Evolutionary conservation across 2,329 filamentous ascomycete species (phyloP).

Genomic region (Aspergillus thermomutatus): DNA sequence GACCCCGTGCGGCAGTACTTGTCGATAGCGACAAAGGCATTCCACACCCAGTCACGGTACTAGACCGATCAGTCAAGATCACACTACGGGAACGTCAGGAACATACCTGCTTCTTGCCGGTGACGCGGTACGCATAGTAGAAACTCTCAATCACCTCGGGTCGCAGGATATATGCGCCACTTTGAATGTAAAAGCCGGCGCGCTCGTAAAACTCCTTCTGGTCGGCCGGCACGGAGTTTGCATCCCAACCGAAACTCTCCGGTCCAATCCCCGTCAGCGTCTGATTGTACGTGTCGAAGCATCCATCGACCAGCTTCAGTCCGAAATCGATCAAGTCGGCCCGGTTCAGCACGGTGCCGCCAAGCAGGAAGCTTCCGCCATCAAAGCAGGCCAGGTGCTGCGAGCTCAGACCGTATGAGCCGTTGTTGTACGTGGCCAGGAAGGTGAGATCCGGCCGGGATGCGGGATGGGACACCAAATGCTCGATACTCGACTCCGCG

Average conservation of each 20-base stretch:
- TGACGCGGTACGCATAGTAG: slow-evolving; percentile 83
- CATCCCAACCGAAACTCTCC: slow-evolving; percentile 64
- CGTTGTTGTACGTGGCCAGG: slow-evolving; percentile 37
- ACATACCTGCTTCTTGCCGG: slow-evolving; percentile 58
- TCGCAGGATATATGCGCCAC: slow-evolving; percentile 63
- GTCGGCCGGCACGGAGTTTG: slow-evolving; percentile 45
- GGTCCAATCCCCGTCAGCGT: slow-evolving; percentile 75
- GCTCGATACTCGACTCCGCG: slow-evolving; percentile 69
- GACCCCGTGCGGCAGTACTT: slow-evolving; percentile 59
- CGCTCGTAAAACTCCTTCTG: slow-evolving; percentile 60
- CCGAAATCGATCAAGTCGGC: slow-evolving; percentile 71
- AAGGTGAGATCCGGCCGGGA: slow-evolving; percentile 70
- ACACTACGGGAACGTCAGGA: not conserved
- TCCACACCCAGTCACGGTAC: slow-evolving; percentile 84
- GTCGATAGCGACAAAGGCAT: slow-evolving; percentile 68
- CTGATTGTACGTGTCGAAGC: slow-evolving; percentile 67
- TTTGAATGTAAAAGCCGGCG: slow-evolving; percentile 69
- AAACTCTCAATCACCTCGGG: slow-evolving; percentile 80
- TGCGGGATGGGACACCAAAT: slow-evolving; percentile 67
- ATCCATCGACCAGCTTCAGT: slow-evolving; percentile 66
- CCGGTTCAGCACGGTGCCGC: slow-evolving; percentile 65
- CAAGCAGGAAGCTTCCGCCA: slow-evolving; percentile 81
- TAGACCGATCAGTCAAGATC: slow-evolving; percentile 15
- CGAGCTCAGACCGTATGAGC: slow-evolving; percentile 34
- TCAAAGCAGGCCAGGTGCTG: slow-evolving; percentile 71